Conservation (phyloP, 805 yeast species). For the Starmerella tilneyi region DNA sequence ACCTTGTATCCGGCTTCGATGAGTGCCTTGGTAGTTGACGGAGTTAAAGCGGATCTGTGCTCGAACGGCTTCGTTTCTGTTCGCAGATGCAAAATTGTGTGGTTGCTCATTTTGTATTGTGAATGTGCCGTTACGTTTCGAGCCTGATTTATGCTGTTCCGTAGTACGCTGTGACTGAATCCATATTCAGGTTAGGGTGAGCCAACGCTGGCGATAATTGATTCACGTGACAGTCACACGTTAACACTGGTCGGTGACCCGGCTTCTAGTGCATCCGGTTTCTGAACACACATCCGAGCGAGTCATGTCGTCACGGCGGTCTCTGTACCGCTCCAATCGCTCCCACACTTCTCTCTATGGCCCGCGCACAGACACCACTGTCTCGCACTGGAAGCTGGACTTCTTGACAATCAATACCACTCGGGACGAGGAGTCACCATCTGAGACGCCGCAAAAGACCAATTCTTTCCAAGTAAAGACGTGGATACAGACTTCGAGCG, state of each 20-base stretch:
- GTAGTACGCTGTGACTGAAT: constrained; percentile 2
- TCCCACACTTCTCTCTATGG: constrained; percentile 24
- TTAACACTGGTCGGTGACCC: not conserved
- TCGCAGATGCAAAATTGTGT: constrained; percentile 63
- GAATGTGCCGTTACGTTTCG: no score
- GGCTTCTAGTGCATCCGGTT: not conserved
- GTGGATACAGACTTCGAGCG: constrained; percentile 21
- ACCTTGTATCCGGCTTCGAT: constrained; percentile 67
- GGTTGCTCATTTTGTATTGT: constrained; percentile 6
- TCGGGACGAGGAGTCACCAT: constrained; percentile 21
- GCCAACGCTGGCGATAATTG: no score
- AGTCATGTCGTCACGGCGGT: constrained; percentile 23
- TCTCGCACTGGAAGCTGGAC: constrained; percentile 22
- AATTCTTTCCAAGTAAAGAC: constrained; percentile 20
- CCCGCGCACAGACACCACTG: constrained; percentile 22
- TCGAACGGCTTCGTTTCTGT: constrained; percentile 96
- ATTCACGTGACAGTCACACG: no score
- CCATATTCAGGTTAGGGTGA: not conserved
- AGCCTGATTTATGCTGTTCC: no score
- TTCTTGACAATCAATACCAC: constrained; percentile 18
- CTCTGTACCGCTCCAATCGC: constrained; percentile 21
- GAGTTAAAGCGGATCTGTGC: constrained; percentile 95
- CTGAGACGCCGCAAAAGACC: constrained; percentile 31
- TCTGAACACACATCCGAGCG: not conserved
- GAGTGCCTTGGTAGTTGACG: constrained; percentile 73